Evolutionary conservation across 148 eudicot species (phyloP), one percentile per base, ranked within the genome.

Genomic region (Drosera capensis): DNA sequence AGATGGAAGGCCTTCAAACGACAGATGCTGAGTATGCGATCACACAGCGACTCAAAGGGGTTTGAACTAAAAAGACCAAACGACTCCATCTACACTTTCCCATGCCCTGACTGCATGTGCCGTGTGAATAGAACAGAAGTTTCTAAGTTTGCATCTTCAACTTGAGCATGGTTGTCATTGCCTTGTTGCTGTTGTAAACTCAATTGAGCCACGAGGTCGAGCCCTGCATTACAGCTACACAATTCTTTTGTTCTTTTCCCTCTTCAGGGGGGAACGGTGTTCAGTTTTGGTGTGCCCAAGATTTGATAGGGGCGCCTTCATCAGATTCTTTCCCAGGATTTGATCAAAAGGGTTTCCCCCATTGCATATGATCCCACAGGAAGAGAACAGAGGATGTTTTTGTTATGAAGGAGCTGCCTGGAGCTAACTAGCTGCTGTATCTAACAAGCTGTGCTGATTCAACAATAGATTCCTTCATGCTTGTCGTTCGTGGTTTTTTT

Each of bases 61-160:
- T 60, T 73, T 21, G 88, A 85, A 68, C 56, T 84, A 20, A 90
- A 76, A 72, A 78, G 95, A 58, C 94, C 88, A 24, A 75, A 63
- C 31, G 88, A 76, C 63, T 90, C 95, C 0, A 73, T 85, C 48
- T 90, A 90, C 62, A 85, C 81, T 19, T 71, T 78, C 59, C 99
- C 99, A 9, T 80, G 93, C 59, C 99, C 99, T 3, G 84, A 76
- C 52, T 90, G 99, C 74, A 90, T 90, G 99, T 81, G 99, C 41
- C 94, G 68, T 28, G 42, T 47, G 42, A 72, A 72, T 55, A 84
- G 68, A 64, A 56, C 95, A 22, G 78, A 68, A 48, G 77, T 64
- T 69, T 71, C 77, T 48, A 64, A 69, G 62, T 58, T 68, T 61
- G 43, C 60, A 43, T 56, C 78, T 13, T 68, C 59, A n/a, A 72